Percentiles rank a stretch among this genome's conserved stretches.
These are phyloP conservation scores for Aureobasidium pullulans DNA, from an alignment of 2,329 filamentous ascomycete genomes.

Conservation along the genomic window DNA sequence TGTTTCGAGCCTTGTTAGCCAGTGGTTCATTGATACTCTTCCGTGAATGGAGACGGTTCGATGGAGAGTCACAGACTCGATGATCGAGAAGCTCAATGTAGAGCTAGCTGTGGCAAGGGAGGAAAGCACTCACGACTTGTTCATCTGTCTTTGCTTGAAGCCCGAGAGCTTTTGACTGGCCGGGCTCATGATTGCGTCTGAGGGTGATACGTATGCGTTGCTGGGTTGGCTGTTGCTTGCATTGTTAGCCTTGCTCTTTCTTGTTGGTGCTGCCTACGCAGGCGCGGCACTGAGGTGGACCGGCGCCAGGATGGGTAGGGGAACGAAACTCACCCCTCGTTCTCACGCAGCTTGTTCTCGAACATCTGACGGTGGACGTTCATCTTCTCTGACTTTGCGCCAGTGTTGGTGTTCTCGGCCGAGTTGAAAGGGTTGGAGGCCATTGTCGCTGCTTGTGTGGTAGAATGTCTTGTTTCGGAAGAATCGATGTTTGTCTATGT, in stretches of 20 bases:
- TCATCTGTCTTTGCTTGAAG: slow-evolving; percentile 71
- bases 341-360: slow-evolving; percentile 32
- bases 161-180: slow-evolving; percentile 76
- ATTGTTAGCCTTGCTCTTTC: neutral
- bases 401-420: slow-evolving; percentile 19
- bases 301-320: neutral
- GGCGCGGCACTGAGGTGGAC: neutral
- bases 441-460: slow-evolving; percentile 4
- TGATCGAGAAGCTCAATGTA: no score
- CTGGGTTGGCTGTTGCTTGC: neutral
- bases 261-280: neutral
- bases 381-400: slow-evolving; percentile 41
- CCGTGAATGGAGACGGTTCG: no score
- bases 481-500: neutral
- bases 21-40: neutral
- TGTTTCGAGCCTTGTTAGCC: neutral
- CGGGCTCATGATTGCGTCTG: slow-evolving; percentile 83
- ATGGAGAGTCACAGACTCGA: no score
- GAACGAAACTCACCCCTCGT: slow-evolving; percentile 3
- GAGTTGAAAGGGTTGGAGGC: slow-evolving; percentile 10
- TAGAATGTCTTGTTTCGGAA: neutral
- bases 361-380: slow-evolving; percentile 72
- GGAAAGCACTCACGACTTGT: slow-evolving; percentile 46
- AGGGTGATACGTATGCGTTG: slow-evolving; percentile 67
- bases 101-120: neutral